These are phyloP conservation scores for Cryptococcus floricola DNA, from an alignment of 1,284 basidiomycete species.

Conservation along the genomic window DNA sequence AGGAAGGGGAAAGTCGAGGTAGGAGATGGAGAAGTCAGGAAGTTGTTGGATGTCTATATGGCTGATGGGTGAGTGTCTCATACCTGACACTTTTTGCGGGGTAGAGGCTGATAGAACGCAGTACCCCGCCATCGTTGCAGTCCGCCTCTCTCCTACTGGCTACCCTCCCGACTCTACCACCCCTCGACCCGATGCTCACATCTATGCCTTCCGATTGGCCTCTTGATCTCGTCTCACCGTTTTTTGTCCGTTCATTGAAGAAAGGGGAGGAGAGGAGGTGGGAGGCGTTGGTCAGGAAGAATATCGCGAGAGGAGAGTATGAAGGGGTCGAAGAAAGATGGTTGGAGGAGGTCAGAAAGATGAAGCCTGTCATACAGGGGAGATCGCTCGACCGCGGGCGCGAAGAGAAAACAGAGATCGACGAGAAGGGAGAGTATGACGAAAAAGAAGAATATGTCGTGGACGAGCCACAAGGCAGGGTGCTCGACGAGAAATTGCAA, in stretches of 20 bases:
- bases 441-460: slow-evolving; percentile 12
- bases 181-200: slow-evolving; percentile 66
- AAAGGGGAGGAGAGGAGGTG: slow-evolving; percentile 48
- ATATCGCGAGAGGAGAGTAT: neutral
- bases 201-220: slow-evolving; percentile 72
- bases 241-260: slow-evolving; percentile 71
- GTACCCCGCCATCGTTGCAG: neutral
- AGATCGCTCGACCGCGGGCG: slow-evolving; percentile 14
- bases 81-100: neutral
- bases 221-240: slow-evolving; percentile 64
- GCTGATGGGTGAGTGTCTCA: slow-evolving; percentile 57
- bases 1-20: slow-evolving; percentile 51
- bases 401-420: slow-evolving; percentile 32
- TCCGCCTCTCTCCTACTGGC: slow-evolving; percentile 62
- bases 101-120: neutral
- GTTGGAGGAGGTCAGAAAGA: slow-evolving; percentile 2
- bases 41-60: slow-evolving; percentile 77
- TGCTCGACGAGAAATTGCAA: slow-evolving; percentile 5
- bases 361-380: slow-evolving; percentile 25
- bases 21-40: slow-evolving; percentile 54
- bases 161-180: slow-evolving; percentile 72
- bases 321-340: neutral
- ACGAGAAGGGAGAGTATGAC: slow-evolving; percentile 35
- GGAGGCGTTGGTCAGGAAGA: neutral
- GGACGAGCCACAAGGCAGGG: slow-evolving; percentile 1